Base-by-base conservation (phyloP, 2,329 filamentous ascomycete species). In the Knoxdaviesia capensis region DNA sequence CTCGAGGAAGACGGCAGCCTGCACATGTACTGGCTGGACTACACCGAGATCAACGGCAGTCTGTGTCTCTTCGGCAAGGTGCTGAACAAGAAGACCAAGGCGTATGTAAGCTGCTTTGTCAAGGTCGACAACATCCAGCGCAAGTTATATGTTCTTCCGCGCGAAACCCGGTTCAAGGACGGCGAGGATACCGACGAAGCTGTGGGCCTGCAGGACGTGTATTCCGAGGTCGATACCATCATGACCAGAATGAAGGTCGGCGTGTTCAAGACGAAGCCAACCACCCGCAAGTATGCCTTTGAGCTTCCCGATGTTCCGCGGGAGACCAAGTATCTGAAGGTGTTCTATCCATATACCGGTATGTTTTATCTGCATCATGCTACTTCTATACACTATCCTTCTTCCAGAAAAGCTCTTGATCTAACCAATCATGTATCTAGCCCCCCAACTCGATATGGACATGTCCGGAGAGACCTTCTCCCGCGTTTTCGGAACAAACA, bases 41-140 rank as follows among this genome's bases (percentile, higher is more conserved):
- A 94, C 54, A 85, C 80, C 1, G 90, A 98, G 55, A 66, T 94
- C 55, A 86, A 87, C 52, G 88, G 88, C 45, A 90, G 78, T 50
- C 65, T 98, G 7, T 96, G 86, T 56, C 69, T 98, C 7, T 96
- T 98, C 54, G 90, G 90, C 48, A 98, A 98, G 56, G 88, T 94
- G 29, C 76, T 86, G 52, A 86, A 94, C 62, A 94, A 87, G 58
- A 80, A 77, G 52, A 83, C 74, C 1, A 77, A 73, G 41, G 66
- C 67, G 37, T 87, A 83, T 54, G 80, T 86, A 45, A 98, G 90
- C 60, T 92, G 86, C 52, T 96, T 98, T 53, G 73, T 94, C 57
- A 96, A 96, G 58, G 67, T 98, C 20, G 87, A 98, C 64, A 94
- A 94, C 50, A 82, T 98, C 45, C 59, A 93, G 42, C 75, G 90